phyloP scores from a whole-genome alignment of 148 eudicot species.

The Oxyria digyna region DNA sequence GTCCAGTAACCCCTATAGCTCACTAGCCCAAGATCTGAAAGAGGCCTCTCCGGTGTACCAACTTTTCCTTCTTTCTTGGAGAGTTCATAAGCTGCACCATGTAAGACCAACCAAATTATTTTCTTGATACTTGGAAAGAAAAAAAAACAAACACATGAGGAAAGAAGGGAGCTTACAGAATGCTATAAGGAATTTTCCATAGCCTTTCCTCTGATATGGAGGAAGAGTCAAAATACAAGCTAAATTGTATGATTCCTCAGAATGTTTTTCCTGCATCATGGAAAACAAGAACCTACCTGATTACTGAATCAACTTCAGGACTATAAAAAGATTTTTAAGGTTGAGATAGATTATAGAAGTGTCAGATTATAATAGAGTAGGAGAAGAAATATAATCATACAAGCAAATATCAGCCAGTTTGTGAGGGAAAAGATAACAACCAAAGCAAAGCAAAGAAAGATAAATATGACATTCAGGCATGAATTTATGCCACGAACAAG shows the following conservation, averaged over 20 bases:
- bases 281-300: conserved; percentile 1
- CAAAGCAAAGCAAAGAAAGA: not conserved
- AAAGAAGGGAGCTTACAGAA: conserved; percentile 48
- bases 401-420: not conserved
- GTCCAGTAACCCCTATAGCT: conserved; percentile 99
- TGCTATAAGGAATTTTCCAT: conserved; percentile 92
- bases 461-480: not conserved
- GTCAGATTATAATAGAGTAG: not conserved
- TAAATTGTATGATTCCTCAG: conserved; percentile 89
- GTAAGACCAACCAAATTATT: no score
- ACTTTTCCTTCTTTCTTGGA: conserved; percentile 97
- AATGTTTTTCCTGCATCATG: conserved; percentile 78
- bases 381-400: not conserved
- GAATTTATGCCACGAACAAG: not conserved
- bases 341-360: not conserved
- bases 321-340: not conserved
- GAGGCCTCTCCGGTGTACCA: conserved; percentile 97
- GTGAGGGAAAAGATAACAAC: not conserved
- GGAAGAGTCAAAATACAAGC: conserved; percentile 97
- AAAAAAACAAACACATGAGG: not conserved
- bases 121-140: no score
- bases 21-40: conserved; percentile 86
- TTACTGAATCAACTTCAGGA: not conserved
- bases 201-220: conserved; percentile 97
- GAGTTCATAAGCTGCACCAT: conserved; percentile 79